Base-by-base conservation (phyloP, 2,329 filamentous ascomycete species). In the Penicillium sp. region DNA sequence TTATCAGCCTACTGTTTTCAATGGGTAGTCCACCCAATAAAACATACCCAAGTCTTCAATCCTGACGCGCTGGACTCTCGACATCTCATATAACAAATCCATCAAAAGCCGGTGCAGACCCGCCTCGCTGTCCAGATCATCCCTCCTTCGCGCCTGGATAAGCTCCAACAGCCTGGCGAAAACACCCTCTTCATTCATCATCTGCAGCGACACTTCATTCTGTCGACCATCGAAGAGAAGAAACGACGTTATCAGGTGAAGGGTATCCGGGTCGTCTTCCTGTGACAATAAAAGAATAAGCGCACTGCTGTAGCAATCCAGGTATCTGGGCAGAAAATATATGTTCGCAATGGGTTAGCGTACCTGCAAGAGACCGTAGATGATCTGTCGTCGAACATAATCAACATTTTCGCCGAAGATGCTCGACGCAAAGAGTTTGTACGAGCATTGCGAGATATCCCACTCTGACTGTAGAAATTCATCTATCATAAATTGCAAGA, bases 81-180 rank as follows among this genome's bases (percentile, higher is more conserved):
- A 92, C 89, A 97, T 97, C 78, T 97, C 94, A 75, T 96, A 99
- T 70, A 97, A 82, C 54, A 99, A 78, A 73, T 97, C 89, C 67
- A 99, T 81, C 50, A 97, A 79, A 58, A 94, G 77, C 33, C 89
- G 85, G 75, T 97, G 90, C 57, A 97, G 79, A 50, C 85, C 82
- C 23, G 84, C 81, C 68, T 63, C 66, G 57, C 64, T 64, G 31
- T 67, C 64, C 43, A 63, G 64, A 51, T 85, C 79, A 37, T 87
- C 82, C 61, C 76, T 73, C 49, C 81, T 82, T 58, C 83, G 82
- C 42, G 79, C 81, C 67, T 87, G 83, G 66, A 97, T 87, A 62
- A 99, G 79, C 60, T 96, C 90, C 29, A 97, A 78, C 42, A 99
- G 79, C 29, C 92, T 84, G 33, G 87, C 81, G 71, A 99, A 99